phyloP scores from a whole-genome alignment of 1,139 yeast genomes.

The Geotrichum carabidarum region DNA sequence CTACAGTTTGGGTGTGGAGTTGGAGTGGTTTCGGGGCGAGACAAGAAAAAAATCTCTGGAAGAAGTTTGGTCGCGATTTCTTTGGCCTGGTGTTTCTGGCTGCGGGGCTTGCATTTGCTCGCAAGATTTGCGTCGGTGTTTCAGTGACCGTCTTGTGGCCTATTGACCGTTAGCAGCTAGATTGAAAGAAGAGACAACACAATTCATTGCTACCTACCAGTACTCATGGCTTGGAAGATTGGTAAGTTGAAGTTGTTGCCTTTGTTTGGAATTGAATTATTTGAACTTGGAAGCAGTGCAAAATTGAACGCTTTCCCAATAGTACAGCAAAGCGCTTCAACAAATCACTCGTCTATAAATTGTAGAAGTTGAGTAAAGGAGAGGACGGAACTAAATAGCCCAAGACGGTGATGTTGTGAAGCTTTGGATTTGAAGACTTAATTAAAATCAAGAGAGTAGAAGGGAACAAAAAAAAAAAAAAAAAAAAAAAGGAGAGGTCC shows the following conservation, averaged over 20 bases:
- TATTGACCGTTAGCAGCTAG: background rate
- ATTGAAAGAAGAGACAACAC: background rate
- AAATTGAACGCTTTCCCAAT: background rate
- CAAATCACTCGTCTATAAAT: background rate
- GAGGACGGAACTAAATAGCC: slow-evolving; percentile 9
- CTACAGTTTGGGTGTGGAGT: background rate
- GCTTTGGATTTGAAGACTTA: too few relatives aligned
- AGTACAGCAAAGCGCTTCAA: background rate
- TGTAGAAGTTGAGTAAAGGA: background rate
- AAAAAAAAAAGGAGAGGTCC: slow-evolving; percentile 1
- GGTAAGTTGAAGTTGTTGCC: background rate
- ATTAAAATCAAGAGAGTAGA: background rate
- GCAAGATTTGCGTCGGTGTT: background rate
- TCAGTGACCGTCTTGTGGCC: slow-evolving; percentile 6
- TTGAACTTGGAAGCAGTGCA: background rate
- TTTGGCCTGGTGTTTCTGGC: background rate
- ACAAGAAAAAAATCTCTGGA: background rate
- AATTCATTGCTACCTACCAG: slow-evolving; percentile 2
- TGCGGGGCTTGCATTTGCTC: background rate
- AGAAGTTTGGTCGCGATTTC: background rate
- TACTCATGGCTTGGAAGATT: slow-evolving; percentile 1
- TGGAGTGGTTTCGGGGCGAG: background rate
- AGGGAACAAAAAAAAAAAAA: background rate
- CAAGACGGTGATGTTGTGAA: slow-evolving; percentile 3
- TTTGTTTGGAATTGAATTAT: background rate